These are phyloP conservation scores for Quercus lobata DNA, from an alignment of 331 rosid genomes.

Conservation along the genomic window DNA sequence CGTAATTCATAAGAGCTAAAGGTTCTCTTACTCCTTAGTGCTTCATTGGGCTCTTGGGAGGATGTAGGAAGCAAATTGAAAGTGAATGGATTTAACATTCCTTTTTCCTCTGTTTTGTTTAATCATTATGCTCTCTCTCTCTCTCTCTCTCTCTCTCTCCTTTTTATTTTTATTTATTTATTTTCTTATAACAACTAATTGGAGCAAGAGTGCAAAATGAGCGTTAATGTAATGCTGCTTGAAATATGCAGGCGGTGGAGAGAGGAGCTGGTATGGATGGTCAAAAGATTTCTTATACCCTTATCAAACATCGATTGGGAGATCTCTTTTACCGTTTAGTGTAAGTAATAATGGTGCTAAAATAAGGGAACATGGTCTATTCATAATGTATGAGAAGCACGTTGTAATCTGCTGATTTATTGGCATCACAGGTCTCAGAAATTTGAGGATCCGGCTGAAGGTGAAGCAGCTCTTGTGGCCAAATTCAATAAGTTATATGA, in stretches of 20 bases:
- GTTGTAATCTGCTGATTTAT: conserved; percentile 16
- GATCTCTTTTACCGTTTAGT: conserved; percentile 96
- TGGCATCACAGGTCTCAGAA: conserved; percentile 77
- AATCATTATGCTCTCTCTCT: not conserved
- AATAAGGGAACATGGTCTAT: not conserved
- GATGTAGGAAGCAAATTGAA: not conserved
- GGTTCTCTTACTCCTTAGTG: not conserved
- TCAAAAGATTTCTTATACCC: conserved; percentile 75
- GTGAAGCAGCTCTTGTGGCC: conserved; percentile 66
- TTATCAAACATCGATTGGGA: conserved; percentile 93
- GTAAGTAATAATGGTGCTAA: conserved; percentile 40
- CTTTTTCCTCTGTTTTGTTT: not conserved
- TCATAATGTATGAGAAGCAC: not conserved
- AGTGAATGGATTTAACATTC: not conserved
- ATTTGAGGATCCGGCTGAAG: conserved; percentile 98
- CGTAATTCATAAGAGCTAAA: not conserved
- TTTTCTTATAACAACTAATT: not conserved
- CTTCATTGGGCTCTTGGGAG: not conserved
- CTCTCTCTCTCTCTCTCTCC: not conserved
- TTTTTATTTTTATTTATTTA: not conserved
- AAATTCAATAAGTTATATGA: conserved; percentile 81
- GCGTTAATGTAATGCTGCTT: conserved; percentile 3
- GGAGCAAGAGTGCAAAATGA: not conserved
- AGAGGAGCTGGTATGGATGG: conserved; percentile 97
- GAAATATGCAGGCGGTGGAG: conserved; percentile 78